Percentiles rank a stretch among this genome's conserved stretches.
phyloP scores from a whole-genome alignment of 106 monocot species.

The Dendrobium officinale region DNA sequence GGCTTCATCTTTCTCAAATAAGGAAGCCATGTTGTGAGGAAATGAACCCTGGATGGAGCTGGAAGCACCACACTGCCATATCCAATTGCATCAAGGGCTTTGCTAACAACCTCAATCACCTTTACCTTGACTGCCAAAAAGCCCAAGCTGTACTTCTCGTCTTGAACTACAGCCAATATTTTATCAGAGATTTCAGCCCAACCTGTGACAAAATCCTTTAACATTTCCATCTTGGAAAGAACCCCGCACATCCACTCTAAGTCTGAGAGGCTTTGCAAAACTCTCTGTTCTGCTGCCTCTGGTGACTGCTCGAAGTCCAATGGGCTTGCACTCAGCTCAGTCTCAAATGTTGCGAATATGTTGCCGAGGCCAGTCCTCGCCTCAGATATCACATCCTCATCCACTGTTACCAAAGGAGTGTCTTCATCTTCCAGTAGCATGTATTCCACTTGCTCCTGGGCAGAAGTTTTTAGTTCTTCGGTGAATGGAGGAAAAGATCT shows the following conservation, averaged over 20 bases:
- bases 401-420: constrained; percentile 41
- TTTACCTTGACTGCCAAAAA: constrained; percentile 63
- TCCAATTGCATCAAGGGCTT: constrained; percentile 77
- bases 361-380: constrained; percentile 39
- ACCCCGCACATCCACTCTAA: constrained; percentile 72
- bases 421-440: constrained; percentile 85
- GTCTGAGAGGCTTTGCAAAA: constrained; percentile 52
- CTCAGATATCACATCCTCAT: constrained; percentile 61
- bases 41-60: constrained; percentile 38
- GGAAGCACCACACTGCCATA: constrained; percentile 84
- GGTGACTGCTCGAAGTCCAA: constrained; percentile 20
- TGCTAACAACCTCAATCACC: constrained; percentile 63
- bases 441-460: constrained; percentile 91
- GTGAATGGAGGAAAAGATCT: constrained; percentile 47
- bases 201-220: constrained; percentile 60
- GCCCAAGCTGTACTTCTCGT: constrained; percentile 37
- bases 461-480: constrained; percentile 80
- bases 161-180: constrained; percentile 40
- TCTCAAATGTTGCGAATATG: constrained; percentile 46
- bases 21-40: constrained; percentile 74
- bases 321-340: constrained; percentile 30
- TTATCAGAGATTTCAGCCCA: constrained; percentile 50
- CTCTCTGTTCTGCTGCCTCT: constrained; percentile 42
- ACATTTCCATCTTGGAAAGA: constrained; percentile 71
- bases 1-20: constrained; percentile 72